Percentiles rank a stretch among this genome's conserved stretches.
These are phyloP conservation scores for Passiflora organensis DNA, from an alignment of 345 rosid genomes.

Conservation along the genomic window DNA sequence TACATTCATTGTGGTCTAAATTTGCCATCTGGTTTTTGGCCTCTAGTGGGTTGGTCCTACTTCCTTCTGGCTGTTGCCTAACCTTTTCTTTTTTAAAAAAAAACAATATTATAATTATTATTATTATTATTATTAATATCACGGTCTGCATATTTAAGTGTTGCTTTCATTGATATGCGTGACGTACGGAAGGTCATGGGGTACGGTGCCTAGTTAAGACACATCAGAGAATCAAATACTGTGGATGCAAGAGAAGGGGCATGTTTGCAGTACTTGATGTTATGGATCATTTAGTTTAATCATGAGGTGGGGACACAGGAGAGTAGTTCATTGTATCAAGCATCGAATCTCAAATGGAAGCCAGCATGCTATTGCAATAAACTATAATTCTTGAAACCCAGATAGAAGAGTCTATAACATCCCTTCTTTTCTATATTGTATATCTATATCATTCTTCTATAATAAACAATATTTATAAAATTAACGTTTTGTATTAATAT, in stretches of 20 bases:
- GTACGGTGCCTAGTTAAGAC: constrained; percentile 14
- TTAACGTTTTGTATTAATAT: too few relatives aligned
- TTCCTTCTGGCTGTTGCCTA: not conserved
- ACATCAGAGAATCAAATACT: not conserved
- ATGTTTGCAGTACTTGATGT: not conserved
- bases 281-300: not conserved
- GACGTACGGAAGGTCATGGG: constrained; percentile 19
- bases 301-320: constrained; percentile 14
- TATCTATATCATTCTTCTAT: too few relatives aligned
- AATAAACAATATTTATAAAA: too few relatives aligned
- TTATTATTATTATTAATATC: not conserved
- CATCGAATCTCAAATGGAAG: not conserved
- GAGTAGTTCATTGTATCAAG: not conserved
- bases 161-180: not conserved
- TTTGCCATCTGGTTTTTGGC: constrained; percentile 8
- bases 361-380: not conserved
- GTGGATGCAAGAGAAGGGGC: not conserved
- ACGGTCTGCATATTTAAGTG: not conserved
- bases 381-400: not conserved
- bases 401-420: too few relatives aligned
- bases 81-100: not conserved
- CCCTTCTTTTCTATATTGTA: too few relatives aligned
- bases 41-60: not conserved
- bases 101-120: not conserved
- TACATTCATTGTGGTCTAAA: not conserved